A percentile compares a stretch with the other conserved stretches of the same genome.
These are phyloP conservation scores for Ananas comosus DNA, from an alignment of 176 grass and related monocot genomes.

Conservation along the genomic window DNA sequence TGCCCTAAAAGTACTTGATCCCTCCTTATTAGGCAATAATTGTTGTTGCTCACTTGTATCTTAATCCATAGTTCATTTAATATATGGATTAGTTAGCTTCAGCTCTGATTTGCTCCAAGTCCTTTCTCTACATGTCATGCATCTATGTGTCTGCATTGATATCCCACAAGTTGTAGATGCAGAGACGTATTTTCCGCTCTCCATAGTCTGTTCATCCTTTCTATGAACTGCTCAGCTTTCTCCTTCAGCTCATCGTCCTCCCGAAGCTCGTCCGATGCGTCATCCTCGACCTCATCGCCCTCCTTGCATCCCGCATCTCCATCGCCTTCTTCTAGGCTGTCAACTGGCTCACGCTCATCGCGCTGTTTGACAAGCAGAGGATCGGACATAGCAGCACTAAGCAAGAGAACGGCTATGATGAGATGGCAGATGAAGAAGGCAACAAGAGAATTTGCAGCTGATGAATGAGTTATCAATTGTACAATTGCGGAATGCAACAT, in stretches of 20 bases:
- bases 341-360: background rate
- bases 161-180: too few relatives aligned
- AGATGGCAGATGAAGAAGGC: slow-evolving; percentile 58
- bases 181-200: slow-evolving; percentile 15
- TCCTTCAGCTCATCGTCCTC: slow-evolving; percentile 23
- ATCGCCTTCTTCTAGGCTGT: background rate
- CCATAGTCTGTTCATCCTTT: slow-evolving; percentile 63
- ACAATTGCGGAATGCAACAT: background rate
- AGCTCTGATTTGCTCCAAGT: too few relatives aligned
- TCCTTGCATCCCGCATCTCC: background rate
- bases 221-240: slow-evolving; percentile 58
- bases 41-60: too few relatives aligned
- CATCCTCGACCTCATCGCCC: background rate
- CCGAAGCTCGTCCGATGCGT: background rate
- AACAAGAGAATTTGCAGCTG: slow-evolving; percentile 18
- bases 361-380: background rate
- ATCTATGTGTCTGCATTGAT: too few relatives aligned
- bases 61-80: too few relatives aligned
- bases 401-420: slow-evolving; percentile 35
- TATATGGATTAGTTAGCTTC: too few relatives aligned
- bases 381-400: background rate
- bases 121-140: too few relatives aligned
- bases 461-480: background rate
- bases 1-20: too few relatives aligned
- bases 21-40: too few relatives aligned